Evolutionary conservation across 2,329 filamentous ascomycete species (phyloP).

Genomic region (Orbilia brochopaga): DNA sequence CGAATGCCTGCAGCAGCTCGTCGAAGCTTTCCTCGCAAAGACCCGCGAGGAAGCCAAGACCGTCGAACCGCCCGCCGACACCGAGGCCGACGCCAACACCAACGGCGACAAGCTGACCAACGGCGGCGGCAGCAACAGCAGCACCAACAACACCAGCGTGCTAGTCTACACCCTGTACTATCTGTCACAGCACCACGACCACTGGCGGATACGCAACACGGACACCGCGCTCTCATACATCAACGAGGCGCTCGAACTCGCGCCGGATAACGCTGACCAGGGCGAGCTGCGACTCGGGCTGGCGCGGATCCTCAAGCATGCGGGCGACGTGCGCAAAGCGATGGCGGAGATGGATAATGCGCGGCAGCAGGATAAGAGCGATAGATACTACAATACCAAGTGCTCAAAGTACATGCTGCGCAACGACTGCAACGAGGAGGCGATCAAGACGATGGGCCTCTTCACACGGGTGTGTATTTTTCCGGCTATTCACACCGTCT

Average conservation of each 20-base stretch:
- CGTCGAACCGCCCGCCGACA: slow-evolving; percentile 59
- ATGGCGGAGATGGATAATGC: slow-evolving; percentile 88
- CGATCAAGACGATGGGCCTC: slow-evolving; percentile 84
- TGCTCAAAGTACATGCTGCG: slow-evolving; percentile 94
- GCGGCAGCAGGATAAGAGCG: slow-evolving; percentile 81
- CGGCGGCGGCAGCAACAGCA: slow-evolving; percentile 62
- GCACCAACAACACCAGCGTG: slow-evolving; percentile 65
- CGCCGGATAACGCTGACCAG: slow-evolving; percentile 71
- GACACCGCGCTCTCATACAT: slow-evolving; percentile 80
- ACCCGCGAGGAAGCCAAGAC: slow-evolving; percentile 26
- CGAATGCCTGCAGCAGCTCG: slow-evolving; percentile 74
- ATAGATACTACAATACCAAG: slow-evolving; percentile 98
- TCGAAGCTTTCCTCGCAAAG: slow-evolving; percentile 74
- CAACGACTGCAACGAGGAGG: slow-evolving; percentile 86
- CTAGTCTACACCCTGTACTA: slow-evolving; percentile 82
- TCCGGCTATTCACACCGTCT: not conserved
- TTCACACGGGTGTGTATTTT: slow-evolving; percentile 75
- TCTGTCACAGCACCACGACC: slow-evolving; percentile 96
- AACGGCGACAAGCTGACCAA: slow-evolving; percentile 61
- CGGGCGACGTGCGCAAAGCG: slow-evolving; percentile 78
- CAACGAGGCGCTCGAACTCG: slow-evolving; percentile 79
- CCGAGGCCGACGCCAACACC: slow-evolving; percentile 58
- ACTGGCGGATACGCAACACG: slow-evolving; percentile 82
- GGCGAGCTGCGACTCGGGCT: slow-evolving; percentile 89
- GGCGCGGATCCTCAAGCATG: slow-evolving; percentile 91